A percentile compares a stretch with the other conserved stretches of the same genome.
These are phyloP conservation scores for Haematococcus lacustris DNA, from an alignment of 139 green algal genomes.

Conservation along the genomic window DNA sequence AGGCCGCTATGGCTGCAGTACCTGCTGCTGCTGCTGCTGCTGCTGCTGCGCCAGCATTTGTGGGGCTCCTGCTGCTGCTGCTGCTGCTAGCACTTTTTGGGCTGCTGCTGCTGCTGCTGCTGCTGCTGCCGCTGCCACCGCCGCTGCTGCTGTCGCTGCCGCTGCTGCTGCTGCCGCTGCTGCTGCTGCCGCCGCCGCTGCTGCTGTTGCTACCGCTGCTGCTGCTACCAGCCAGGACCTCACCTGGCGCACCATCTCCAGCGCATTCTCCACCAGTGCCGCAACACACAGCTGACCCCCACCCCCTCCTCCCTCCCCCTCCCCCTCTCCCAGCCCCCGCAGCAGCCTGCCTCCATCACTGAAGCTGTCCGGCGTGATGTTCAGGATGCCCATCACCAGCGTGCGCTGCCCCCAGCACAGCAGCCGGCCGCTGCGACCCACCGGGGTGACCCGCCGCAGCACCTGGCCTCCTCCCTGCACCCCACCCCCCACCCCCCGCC, in stretches of 20 bases:
- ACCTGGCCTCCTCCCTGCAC: constrained; percentile 26
- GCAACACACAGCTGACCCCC: no score
- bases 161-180: no score
- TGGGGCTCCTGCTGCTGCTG: neutral
- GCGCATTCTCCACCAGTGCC: no score
- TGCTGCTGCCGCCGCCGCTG: no score
- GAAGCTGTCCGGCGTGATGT: constrained; percentile 97
- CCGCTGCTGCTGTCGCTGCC: constrained; percentile 3
- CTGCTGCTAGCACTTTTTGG: neutral
- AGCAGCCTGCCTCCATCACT: constrained; percentile 65
- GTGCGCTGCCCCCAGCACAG: constrained; percentile 26
- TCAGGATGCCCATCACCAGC: constrained; percentile 90
- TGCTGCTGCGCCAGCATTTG: neutral
- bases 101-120: neutral
- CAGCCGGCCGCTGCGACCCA: constrained; percentile 6
- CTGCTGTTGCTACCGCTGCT: no score
- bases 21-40: neutral
- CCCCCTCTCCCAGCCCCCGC: no score
- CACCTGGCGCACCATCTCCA: no score
- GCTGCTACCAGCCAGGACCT: no score
- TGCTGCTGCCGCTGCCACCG: constrained; percentile 5
- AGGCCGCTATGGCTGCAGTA: neutral
- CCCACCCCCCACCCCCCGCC: no score
- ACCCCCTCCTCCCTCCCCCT: no score
- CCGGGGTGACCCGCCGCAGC: constrained; percentile 39